Conservation (phyloP, 2,329 filamentous ascomycete genomes). For the Ophiocordyceps camponoti-rufipedis region DNA sequence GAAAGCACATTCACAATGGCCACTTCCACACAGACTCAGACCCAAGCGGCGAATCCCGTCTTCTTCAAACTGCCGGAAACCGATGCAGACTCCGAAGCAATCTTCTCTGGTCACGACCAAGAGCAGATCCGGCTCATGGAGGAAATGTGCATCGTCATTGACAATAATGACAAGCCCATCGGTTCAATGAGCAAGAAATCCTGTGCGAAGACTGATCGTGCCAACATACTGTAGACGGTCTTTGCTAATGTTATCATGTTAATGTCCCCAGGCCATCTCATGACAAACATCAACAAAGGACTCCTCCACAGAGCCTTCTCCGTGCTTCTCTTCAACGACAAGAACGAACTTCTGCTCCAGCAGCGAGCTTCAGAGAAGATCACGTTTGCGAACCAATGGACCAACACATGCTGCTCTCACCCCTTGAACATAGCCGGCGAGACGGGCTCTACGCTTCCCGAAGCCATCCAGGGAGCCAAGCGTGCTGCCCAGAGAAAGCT, state of each 20-base stretch:
- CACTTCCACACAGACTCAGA: constrained; percentile 22
- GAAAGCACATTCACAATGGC: too few relatives aligned
- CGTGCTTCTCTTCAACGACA: constrained; percentile 89
- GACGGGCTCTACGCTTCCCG: constrained; percentile 65
- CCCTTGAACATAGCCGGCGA: constrained; percentile 82
- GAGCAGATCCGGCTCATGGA: constrained; percentile 98
- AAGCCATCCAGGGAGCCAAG: constrained; percentile 73
- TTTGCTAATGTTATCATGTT: neutral
- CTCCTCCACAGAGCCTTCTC: constrained; percentile 95
- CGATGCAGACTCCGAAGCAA: constrained; percentile 49
- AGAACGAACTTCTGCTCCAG: constrained; percentile 85
- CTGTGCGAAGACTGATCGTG: too few relatives aligned
- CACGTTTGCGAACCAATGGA: constrained; percentile 98
- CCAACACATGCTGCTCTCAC: constrained; percentile 98
- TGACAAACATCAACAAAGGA: constrained; percentile 95
- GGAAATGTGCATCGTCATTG: constrained; percentile 92
- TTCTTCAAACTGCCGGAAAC: constrained; percentile 75
- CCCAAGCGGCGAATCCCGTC: constrained; percentile 73
- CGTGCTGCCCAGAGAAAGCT: constrained; percentile 85
- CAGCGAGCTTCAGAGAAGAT: constrained; percentile 95
- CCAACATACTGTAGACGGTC: too few relatives aligned
- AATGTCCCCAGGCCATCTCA: constrained; percentile 97
- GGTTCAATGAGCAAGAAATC: constrained; percentile 96
- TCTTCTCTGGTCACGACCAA: constrained; percentile 81
- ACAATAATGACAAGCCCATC: constrained; percentile 82